Conservation (phyloP, 192 early-diverging fungal species). For the Gonapodya prolifera region DNA sequence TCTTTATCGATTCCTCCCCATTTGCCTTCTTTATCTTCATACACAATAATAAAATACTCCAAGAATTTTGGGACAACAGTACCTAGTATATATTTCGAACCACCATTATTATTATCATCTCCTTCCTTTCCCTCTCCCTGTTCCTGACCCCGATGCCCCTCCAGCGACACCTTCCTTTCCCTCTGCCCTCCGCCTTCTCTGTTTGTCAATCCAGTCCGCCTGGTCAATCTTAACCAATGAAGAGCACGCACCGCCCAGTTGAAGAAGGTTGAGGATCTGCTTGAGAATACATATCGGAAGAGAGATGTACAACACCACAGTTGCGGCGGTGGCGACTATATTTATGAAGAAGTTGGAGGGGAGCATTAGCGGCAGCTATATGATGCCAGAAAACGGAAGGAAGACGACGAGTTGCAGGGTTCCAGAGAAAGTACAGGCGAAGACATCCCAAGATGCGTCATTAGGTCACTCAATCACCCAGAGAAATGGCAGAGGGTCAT, state of each 20-base stretch:
- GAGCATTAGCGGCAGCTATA: constrained; percentile 5
- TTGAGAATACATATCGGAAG: constrained; percentile 74
- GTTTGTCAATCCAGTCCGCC: neutral
- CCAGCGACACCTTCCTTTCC: too few relatives aligned
- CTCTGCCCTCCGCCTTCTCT: neutral
- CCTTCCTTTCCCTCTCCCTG: neutral
- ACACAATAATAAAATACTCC: too few relatives aligned
- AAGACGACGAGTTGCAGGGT: constrained; percentile 5
- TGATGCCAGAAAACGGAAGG: constrained; percentile 10
- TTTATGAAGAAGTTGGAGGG: neutral
- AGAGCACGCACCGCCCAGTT: constrained; percentile 76
- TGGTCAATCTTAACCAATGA: constrained; percentile 58
- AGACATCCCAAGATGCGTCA: constrained; percentile 5
- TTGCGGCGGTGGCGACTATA: constrained; percentile 4
- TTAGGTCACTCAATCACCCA: too few relatives aligned
- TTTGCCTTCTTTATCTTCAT: too few relatives aligned
- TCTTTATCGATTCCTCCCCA: too few relatives aligned
- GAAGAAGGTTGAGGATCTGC: constrained; percentile 87
- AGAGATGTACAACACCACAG: constrained; percentile 17
- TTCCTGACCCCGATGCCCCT: neutral
- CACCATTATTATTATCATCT: too few relatives aligned
- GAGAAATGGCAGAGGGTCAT: too few relatives aligned
- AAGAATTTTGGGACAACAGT: too few relatives aligned
- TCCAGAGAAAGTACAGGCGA: constrained; percentile 10
- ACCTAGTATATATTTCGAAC: too few relatives aligned